Base-by-base conservation (phyloP, 108 stramenopile species). In the Nitzschia inconspicua region DNA sequence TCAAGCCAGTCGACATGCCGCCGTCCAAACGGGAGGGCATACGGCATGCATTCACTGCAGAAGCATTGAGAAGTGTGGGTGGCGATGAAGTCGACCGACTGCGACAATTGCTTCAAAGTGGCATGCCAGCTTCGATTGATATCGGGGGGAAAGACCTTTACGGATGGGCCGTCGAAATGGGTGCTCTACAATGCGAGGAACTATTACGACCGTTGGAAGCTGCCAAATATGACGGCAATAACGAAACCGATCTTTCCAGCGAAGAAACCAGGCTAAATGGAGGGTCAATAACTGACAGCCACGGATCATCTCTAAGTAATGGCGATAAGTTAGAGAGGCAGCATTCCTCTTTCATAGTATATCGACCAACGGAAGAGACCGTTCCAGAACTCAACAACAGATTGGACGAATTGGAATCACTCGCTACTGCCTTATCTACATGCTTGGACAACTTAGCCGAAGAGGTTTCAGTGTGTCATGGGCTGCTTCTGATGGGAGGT, bases 41-140 rank as follows among this genome's bases (percentile, higher is more conserved):
- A 20, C 75, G 78, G 0, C 83, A 93, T 69, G 91, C 91, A 8
- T 93, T 93, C 49, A 82, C 84, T 0, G 85, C 91, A 13, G 91
- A 93, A 65, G 91, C 91, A 1, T 57, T 93, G 57, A 76, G 91
- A 23, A 83, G 85, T 30, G 78, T 93, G 59, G 91, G 91, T 28
- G 70, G 83, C 7, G 87, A 93, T 62, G 91, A 93, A 66, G 83
- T 82, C 0, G 68, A 74, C 18, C 66, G 91, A 44, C 63, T 93
- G 40, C 30, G 74, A 29, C 79, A 93, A 47, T 49, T 93, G 1
- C 25, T 93, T 26, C 59, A 78, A 31, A 78, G 83, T 31, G 91
- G 91, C 0, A 85, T 93, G 85, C 75, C 72, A 16, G 25, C 72
- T 8, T 53, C 68, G 8, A 79, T 80, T 47, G 86, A 88, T 10